Base-by-base conservation (phyloP, 805 yeast species). In the Kluyveromyces starmeri region DNA sequence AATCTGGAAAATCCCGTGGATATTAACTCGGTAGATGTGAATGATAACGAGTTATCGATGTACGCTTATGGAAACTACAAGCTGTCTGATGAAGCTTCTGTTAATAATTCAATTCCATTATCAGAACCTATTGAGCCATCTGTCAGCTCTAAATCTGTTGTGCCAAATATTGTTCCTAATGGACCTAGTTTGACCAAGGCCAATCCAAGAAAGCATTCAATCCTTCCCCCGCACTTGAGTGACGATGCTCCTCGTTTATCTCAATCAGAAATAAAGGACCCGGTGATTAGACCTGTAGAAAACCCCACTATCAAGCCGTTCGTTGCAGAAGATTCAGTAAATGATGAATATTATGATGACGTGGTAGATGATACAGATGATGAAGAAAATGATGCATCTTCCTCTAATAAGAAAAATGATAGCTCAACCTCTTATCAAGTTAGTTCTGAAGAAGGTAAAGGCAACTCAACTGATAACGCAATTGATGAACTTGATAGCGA, bases 331-430 rank as follows among this genome's bases (percentile, higher is more conserved):
- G 23, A 36, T 7, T 32, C 44, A 16, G 48, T 47, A 13, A 55
- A 51, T 24, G 59, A 49, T 11, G 78, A 71, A 2, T 73, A 66
- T 12, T 72, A 66, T 13, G 72, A 67, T 20, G 72, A 67, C 27
- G 61, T 62, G 27, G 62, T 57, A n/a, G 65, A 58, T 17, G 71
- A 63, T 14, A 65, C 67, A 16, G 65, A 60, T 12, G 67, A 64
- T 14, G 62, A 58, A 23, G 46, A 46, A n/a, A 45, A 50, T 35
- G 54, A 51, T 27, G 54, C 51, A 32, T 42, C 41, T 27, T 36
- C 40, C 40, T 39, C 27, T 39, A 44, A 35, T 27, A 47, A 43
- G 36, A 40, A 40, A 27, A 44, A 39, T 20, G 43, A 32, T 35
- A 5, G 14, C 11, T 20, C 23, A 11, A 20, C 23, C 10, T 8